Base-by-base conservation (phyloP, 1,284 basidiomycete genomes). In the Trichosporon faecale region DNA sequence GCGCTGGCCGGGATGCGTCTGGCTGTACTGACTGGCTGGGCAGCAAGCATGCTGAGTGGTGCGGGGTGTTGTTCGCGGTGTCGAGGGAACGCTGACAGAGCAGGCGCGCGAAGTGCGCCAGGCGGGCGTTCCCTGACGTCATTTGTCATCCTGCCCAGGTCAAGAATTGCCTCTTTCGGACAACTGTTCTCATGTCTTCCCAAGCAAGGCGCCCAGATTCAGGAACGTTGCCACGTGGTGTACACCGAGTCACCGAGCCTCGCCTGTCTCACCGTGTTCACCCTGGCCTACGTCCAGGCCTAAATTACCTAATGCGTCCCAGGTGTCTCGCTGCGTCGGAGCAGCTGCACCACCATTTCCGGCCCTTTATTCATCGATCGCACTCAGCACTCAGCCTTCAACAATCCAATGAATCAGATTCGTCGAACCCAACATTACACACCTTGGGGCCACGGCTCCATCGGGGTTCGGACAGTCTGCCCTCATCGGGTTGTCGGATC, bases 11-110 rank as follows among this genome's bases (percentile, higher is more conserved):
- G 44, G 18, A 46, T 18, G 21, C 40, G 16, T n/a, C 18, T n/a
- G 40, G 40, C 40, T 18, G 40, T n/a, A 8, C 40, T n/a, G 49
- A 8, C 49, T 21, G 44, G 44, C 44, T 46, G n/a, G 44, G n/a
- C 8, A 18, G 14, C 16, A 18, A 5, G 44, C 16, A 21, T 40
- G 37, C 5, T 21, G 49, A 23, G 49, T 25, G 49, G 49, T 52
- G 49, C 49, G 49, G 49, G 18, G 21, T 49, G 46, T 49, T 21
- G 46, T 49, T 49, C 49, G 49, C 21, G n/a, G n/a, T 11, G 40
- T 9, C 33, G 49, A 52, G 49, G 49, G 49, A 52, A 52, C n/a
- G 49, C 49, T 52, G 49, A 52, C 49, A 52, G 49, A 52, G 49
- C 49, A 52, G 49, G 49, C 49, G 49, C 49, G 49, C 49, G 49